Base-by-base conservation (phyloP, 1,284 basidiomycete species). In the Puccinia horiana region DNA sequence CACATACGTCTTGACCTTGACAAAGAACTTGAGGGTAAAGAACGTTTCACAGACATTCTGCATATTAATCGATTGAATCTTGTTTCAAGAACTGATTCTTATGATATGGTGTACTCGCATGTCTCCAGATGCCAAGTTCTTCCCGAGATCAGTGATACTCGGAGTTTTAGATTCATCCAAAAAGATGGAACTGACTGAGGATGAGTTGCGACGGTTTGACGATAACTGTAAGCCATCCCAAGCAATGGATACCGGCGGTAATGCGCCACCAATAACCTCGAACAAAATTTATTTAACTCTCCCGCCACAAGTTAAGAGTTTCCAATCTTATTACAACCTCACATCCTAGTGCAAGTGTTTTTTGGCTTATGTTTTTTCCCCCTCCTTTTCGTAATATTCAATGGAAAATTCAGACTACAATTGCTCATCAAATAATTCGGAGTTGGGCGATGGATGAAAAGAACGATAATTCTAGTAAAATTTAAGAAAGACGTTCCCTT, bases 1-100 rank as follows among this genome's bases (percentile, higher is more conserved):
- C 90, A 90, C 2, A 92, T 98, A 84, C 91, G 94, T 16, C 89
- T 91, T 16, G 96, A 98, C 87, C 90, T 99, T 20, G 96, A 98
- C 86, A 96, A 97, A 85, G 96, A 99, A 88, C 90, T 99, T n/a
- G 92, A 93, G 86, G 93, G 94, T 93, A 84, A 35, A 40, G 40
- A 61, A 26, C 32, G 35, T 35, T 56, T 11, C 16, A 61, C 8
- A 32, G 0, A 29, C 8, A 8, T 26, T 16, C 52, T 58, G 20
- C 11, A 35, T 35, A 35, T 26, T 9, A 8, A 11, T 47, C 20
- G 37, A n/a, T n/a, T n/a, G n/a, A n/a, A n/a, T 40, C 26, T 58
- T 20, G 14, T 56, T 26, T 40, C 18, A 47, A 65, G 23, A 77
- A 29, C 32, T 40, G 37, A 76, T 35, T 37, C 35, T 65, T 42